Base-by-base conservation (phyloP, 2,329 filamentous ascomycete species). In the Fusarium nelsonii region DNA sequence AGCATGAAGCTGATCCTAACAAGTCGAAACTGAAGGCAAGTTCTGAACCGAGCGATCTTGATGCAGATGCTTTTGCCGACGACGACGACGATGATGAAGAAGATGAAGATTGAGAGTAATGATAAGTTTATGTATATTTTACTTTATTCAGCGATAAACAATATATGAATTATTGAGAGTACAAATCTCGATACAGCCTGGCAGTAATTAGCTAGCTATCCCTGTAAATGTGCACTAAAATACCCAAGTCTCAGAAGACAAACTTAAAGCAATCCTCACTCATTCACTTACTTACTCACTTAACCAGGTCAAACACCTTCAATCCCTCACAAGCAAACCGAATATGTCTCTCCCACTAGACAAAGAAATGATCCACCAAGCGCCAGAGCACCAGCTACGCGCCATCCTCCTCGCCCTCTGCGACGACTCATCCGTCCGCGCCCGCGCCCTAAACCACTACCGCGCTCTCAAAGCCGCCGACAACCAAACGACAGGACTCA, bases 361-460 rank as follows among this genome's bases (percentile, higher is more conserved):
- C 6, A 39, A 46, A 20, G 61, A 65, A 41, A 46, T 64, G 44
- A 39, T 36, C 18, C 59, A 28, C 11, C 37, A 28, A 10, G 72
- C 71, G 2, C 65, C 68, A 32, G 65, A 73, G 10, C 45, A 65
- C 1, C 52, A 63, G 3, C 14, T 74, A 16, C 73, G 69, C 4
- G 58, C 67, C 26, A 61, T 72, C 16, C 69, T 74, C 10, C 45
- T 60, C 26, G 56, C 60, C 3, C 57, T 73, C 11, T 74, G 73
- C 37, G 46, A 60, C 14, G 60, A 66, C 23, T 1, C 3, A 1
- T 10, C 5, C 0, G 69, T 66, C 15, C 41, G 32, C 32, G 9
- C 15, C 20, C 41, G 51, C 20, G 70, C 66, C 0, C 46, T 63
- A 0, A 39, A 62, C 32, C 59, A 70, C 49, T 57, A 63, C 8